Conservation (phyloP, 108 stramenopile genomes). For the Craspedostauros australis region DNA sequence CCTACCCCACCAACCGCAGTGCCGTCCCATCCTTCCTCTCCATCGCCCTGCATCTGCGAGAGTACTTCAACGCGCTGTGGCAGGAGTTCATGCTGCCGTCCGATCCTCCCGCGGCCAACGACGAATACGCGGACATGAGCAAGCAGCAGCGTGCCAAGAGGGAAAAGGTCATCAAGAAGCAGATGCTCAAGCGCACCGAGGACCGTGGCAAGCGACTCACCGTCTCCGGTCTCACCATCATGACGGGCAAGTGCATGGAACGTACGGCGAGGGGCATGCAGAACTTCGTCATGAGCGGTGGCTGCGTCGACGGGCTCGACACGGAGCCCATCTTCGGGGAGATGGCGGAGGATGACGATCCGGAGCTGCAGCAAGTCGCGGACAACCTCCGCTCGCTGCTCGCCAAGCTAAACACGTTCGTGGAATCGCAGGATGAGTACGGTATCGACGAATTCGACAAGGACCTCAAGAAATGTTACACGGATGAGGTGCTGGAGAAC, state of each 20-base stretch:
- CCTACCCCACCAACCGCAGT: slow-evolving; percentile 69
- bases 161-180: slow-evolving; percentile 5
- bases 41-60: slow-evolving; percentile 74
- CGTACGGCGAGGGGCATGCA: slow-evolving; percentile 36
- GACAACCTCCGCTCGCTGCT: slow-evolving; percentile 21
- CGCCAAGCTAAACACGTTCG: slow-evolving; percentile 6
- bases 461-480: slow-evolving; percentile 60
- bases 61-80: slow-evolving; percentile 84
- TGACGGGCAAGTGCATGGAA: slow-evolving; percentile 46
- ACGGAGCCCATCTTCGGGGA: slow-evolving; percentile 49
- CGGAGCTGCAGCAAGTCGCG: slow-evolving; percentile 23
- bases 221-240: slow-evolving; percentile 52
- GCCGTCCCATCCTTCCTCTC: slow-evolving; percentile 80
- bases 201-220: slow-evolving; percentile 50
- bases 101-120: slow-evolving; percentile 42
- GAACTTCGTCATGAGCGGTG: slow-evolving; percentile 53
- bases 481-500: slow-evolving; percentile 51
- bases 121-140: background rate
- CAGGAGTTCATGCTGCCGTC: slow-evolving; percentile 79
- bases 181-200: slow-evolving; percentile 41
- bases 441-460: slow-evolving; percentile 54
- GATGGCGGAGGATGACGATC: slow-evolving; percentile 14
- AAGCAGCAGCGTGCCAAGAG: background rate
- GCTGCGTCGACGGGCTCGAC: slow-evolving; percentile 64
- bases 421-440: slow-evolving; percentile 36